A percentile compares a stretch with the other conserved stretches of the same genome.
phyloP scores from a whole-genome alignment of 73 alveolate species.

The Tetrahymena malaccensis region DNA sequence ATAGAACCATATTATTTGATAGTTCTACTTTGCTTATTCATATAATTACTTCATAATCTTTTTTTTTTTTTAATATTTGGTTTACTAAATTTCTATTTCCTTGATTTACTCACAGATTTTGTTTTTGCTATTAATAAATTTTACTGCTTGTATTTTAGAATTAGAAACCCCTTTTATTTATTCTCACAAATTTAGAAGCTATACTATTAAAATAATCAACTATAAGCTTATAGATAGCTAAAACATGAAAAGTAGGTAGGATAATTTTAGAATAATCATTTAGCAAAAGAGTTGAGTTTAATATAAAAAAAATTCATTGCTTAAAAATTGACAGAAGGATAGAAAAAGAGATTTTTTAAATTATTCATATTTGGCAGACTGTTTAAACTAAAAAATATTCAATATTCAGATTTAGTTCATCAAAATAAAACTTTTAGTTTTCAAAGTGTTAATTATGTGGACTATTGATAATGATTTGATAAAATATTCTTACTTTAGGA shows the following conservation, averaged over 20 bases:
- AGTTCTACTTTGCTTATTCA: background rate
- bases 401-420: too few relatives aligned
- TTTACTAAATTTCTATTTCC: background rate
- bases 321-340: background rate
- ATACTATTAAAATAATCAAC: background rate
- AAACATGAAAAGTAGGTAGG: background rate
- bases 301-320: background rate
- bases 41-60: background rate
- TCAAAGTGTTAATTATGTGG: background rate
- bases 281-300: background rate
- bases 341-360: background rate
- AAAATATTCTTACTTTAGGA: conserved; percentile 16
- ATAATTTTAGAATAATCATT: too few relatives aligned
- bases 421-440: too few relatives aligned
- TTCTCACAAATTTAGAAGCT: background rate
- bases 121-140: too few relatives aligned
- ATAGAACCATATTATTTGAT: background rate
- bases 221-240: background rate
- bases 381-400: background rate
- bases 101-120: background rate
- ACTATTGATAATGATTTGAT: background rate
- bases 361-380: background rate
- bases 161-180: background rate
- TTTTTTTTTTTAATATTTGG: background rate
- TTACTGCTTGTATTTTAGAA: background rate